Conservation (phyloP, 805 yeast species). For the Candida ulmi region DNA sequence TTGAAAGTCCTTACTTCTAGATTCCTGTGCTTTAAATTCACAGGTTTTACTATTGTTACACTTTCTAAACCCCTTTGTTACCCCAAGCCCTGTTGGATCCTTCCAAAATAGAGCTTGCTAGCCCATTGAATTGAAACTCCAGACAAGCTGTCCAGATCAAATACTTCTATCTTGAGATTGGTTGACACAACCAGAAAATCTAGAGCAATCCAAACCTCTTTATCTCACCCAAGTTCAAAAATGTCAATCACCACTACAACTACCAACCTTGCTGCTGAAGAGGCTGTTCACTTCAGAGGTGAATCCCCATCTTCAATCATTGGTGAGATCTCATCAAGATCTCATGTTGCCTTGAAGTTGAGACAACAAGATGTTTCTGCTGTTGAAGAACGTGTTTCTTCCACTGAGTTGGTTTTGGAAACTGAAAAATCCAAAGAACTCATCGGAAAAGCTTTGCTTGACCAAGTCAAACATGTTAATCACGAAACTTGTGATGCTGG, state of each 20-base stretch:
- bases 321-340: not conserved
- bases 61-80: no score
- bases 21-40: slow-evolving; percentile 8
- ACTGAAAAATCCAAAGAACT: slow-evolving; percentile 26
- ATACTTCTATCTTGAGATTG: slow-evolving; percentile 18
- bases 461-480: slow-evolving; percentile 41
- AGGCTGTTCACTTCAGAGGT: not conserved
- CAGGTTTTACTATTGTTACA: slow-evolving; percentile 3
- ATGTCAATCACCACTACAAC: slow-evolving; percentile 16
- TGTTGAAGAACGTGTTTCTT: not conserved
- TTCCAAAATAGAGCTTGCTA: not conserved
- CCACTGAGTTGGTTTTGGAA: slow-evolving; percentile 14
- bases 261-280: slow-evolving; percentile 1
- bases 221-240: slow-evolving; percentile 1
- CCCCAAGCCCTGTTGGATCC: no score
- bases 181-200: slow-evolving; percentile 19
- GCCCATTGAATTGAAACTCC: no score
- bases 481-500: slow-evolving; percentile 61
- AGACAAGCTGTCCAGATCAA: slow-evolving; percentile 15
- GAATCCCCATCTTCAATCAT: not conserved
- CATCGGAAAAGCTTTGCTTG: slow-evolving; percentile 35
- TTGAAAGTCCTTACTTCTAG: slow-evolving; percentile 22
- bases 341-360: not conserved
- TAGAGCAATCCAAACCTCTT: slow-evolving; percentile 4
- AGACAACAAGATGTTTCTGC: not conserved